A percentile compares a stretch with the other conserved stretches of the same genome.
phyloP scores from a whole-genome alignment of 306 rosid species.

The Fragaria iinumae region DNA sequence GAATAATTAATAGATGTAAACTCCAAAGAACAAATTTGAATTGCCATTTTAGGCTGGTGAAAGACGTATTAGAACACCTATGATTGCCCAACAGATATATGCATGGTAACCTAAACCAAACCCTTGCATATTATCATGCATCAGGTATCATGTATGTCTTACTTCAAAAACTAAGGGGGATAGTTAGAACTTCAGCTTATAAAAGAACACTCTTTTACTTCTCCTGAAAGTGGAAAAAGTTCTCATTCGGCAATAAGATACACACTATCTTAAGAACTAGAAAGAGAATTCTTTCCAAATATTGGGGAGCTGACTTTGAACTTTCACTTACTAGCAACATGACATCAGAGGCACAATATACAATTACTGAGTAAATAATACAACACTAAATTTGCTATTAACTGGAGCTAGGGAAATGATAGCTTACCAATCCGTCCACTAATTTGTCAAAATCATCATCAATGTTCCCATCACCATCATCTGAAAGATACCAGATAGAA shows the following conservation, averaged over 20 bases:
- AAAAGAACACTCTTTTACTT: background rate
- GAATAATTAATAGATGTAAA: background rate
- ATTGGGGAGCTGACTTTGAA: background rate
- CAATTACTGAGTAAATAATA: background rate
- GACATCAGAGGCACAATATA: background rate
- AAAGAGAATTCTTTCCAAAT: background rate
- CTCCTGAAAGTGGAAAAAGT: background rate
- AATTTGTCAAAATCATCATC: conserved; percentile 57
- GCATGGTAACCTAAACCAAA: background rate
- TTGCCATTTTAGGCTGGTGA: background rate
- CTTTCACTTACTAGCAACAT: background rate
- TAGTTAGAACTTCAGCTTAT: background rate
- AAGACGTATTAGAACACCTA: background rate
- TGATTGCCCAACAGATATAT: background rate
- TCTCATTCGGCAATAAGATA: background rate
- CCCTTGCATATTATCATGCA: background rate
- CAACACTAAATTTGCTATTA: background rate
- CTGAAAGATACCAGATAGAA: conserved; percentile 39
- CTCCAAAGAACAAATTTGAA: background rate
- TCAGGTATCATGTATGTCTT: background rate
- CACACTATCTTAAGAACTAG: background rate
- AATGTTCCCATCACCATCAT: conserved; percentile 35
- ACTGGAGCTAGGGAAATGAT: conserved; percentile 7
- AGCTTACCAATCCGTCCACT: conserved; percentile 56
- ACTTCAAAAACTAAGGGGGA: background rate